Evolutionary conservation across 768 basidiomycete genomes (phyloP).

Genomic region (Melanogaster broomeanus): DNA sequence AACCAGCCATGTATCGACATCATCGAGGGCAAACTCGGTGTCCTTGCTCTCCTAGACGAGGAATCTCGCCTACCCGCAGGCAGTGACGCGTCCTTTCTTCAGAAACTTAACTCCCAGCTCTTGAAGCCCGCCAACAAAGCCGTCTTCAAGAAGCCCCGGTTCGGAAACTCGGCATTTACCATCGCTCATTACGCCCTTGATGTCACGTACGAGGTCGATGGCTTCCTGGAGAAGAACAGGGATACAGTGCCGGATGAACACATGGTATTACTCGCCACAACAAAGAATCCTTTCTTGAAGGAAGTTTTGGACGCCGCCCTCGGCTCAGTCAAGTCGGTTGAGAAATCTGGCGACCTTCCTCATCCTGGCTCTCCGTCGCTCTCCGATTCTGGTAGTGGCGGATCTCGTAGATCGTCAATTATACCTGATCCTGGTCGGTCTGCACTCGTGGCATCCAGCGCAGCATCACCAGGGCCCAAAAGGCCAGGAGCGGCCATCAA

Average conservation of each 20-base stretch:
- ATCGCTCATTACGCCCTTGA: constrained; percentile 98
- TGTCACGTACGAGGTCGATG: constrained; percentile 97
- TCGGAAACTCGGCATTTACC: constrained; percentile 95
- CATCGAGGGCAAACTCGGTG: constrained; percentile 96
- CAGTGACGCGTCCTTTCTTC: constrained; percentile 88
- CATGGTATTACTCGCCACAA: constrained; percentile 80
- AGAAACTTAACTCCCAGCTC: constrained; percentile 88
- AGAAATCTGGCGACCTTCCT: constrained; percentile 47
- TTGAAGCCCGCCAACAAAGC: constrained; percentile 81
- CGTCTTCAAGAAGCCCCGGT: constrained; percentile 98
- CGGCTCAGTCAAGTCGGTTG: constrained; percentile 64
- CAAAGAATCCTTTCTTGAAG: constrained; percentile 91
- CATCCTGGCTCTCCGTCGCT: constrained; percentile 74
- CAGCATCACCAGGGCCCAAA: constrained; percentile 46
- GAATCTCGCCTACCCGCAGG: constrained; percentile 96
- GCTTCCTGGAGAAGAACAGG: constrained; percentile 98
- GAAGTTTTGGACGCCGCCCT: constrained; percentile 93
- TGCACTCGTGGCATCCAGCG: constrained; percentile 58
- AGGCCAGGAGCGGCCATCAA: constrained; percentile 69
- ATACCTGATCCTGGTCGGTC: constrained; percentile 87
- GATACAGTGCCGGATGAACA: constrained; percentile 99
- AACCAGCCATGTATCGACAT: constrained; percentile 99
- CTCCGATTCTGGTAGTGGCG: constrained; percentile 76
- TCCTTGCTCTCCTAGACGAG: constrained; percentile 93
- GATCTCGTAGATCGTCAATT: constrained; percentile 78